Evolutionary conservation across 148 eudicot genomes (phyloP).

Genomic region (Camellia japonica): DNA sequence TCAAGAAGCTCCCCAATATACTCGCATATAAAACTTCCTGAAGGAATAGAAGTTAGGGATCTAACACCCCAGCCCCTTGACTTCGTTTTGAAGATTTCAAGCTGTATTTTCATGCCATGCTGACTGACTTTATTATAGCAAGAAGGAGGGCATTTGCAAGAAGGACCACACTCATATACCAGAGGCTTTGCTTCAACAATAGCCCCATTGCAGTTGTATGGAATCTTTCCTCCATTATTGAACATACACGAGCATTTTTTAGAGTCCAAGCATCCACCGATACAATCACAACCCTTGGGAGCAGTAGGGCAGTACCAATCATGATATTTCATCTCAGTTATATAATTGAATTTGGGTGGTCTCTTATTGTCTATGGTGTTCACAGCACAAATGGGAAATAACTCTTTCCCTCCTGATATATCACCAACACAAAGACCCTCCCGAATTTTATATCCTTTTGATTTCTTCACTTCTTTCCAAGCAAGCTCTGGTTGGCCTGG

Average conservation of each 20-base stretch:
- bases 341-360: slow-evolving; percentile 65
- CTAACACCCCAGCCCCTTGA: slow-evolving; percentile 94
- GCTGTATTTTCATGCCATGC: slow-evolving; percentile 63
- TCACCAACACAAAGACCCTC: slow-evolving; percentile 54
- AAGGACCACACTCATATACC: slow-evolving; percentile 80
- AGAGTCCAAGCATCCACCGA: slow-evolving; percentile 56
- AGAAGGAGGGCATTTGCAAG: slow-evolving; percentile 78
- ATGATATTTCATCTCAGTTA: slow-evolving; percentile 61
- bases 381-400: slow-evolving; percentile 53
- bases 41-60: slow-evolving; percentile 58
- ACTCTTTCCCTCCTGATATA: slow-evolving; percentile 58
- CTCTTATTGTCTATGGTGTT: slow-evolving; percentile 59
- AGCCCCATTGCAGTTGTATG: slow-evolving; percentile 75
- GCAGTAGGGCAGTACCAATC: slow-evolving; percentile 52
- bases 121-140: slow-evolving; percentile 82
- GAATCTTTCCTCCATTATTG: slow-evolving; percentile 77
- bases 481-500: slow-evolving; percentile 75
- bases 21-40: slow-evolving; percentile 92
- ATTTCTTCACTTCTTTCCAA: slow-evolving; percentile 64
- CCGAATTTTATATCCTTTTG: slow-evolving; percentile 40
- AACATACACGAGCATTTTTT: slow-evolving; percentile 57
- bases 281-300: slow-evolving; percentile 63
- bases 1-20: slow-evolving; percentile 83
- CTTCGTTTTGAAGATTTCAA: slow-evolving; percentile 85
- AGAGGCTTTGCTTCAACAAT: slow-evolving; percentile 74